phyloP scores from a whole-genome alignment of 768 basidiomycete genomes.

The Russula sp. region DNA sequence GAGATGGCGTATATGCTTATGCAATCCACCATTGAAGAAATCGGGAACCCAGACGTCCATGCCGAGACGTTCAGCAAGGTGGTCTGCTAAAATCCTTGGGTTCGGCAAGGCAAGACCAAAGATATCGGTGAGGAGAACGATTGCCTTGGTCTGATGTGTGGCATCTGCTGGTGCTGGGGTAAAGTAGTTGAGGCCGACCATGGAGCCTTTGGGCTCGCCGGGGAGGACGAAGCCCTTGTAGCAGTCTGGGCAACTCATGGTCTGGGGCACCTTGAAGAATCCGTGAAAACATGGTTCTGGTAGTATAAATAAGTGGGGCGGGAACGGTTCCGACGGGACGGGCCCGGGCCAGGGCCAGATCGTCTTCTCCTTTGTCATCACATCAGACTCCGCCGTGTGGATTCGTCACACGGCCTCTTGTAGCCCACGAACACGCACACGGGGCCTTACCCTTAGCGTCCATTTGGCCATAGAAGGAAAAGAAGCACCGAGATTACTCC shows the following conservation, averaged over 20 bases:
- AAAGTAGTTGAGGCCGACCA: constrained; percentile 43
- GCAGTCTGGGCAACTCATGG: constrained; percentile 32
- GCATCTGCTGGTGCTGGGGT: constrained; percentile 28
- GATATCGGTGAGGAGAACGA: constrained; percentile 50
- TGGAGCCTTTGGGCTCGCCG: constrained; percentile 41
- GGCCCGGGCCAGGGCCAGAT: background rate
- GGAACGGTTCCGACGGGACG: background rate
- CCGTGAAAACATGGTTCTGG: background rate
- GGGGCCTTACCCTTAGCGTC: constrained; percentile 22
- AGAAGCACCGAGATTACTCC: constrained; percentile 4
- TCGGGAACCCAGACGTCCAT: constrained; percentile 65
- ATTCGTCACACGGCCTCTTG: background rate
- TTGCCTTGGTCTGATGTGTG: constrained; percentile 32
- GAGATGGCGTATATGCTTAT: background rate
- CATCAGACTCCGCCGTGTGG: background rate
- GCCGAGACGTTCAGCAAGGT: constrained; percentile 39
- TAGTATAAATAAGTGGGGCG: background rate
- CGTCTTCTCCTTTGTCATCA: background rate
- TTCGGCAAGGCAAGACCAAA: constrained; percentile 52
- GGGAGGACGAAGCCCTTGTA: constrained; percentile 39
- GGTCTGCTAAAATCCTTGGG: constrained; percentile 52
- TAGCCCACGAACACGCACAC: no score
- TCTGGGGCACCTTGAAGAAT: background rate
- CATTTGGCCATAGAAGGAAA: constrained; percentile 21
- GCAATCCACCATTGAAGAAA: constrained; percentile 44